phyloP scores from a whole-genome alignment of 306 rosid genomes.

The Cicer judaicum region DNA sequence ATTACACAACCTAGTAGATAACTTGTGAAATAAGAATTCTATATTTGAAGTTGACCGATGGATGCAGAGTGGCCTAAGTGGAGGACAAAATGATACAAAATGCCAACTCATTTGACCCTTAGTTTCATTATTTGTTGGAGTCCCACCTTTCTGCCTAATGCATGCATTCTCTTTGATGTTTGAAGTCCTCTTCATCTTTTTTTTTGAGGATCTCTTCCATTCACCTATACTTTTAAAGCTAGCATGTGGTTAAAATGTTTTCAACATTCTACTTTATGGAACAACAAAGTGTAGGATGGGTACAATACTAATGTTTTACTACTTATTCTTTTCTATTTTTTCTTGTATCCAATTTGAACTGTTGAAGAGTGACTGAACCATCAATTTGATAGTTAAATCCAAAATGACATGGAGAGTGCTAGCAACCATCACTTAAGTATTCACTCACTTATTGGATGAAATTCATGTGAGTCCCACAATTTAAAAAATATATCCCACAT shows the following conservation, averaged over 20 bases:
- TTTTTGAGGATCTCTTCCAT: neutral
- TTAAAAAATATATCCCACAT: too few species aligned
- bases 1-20: slow-evolving; percentile 26
- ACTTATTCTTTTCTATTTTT: neutral
- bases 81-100: slow-evolving; percentile 58
- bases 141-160: slow-evolving; percentile 39
- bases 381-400: slow-evolving; percentile 9
- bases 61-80: slow-evolving; percentile 46
- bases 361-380: slow-evolving; percentile 10
- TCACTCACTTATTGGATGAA: too few species aligned
- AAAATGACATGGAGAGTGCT: neutral
- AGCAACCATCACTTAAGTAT: too few species aligned
- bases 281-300: neutral
- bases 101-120: slow-evolving; percentile 50
- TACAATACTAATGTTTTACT: neutral
- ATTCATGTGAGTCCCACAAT: too few species aligned
- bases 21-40: slow-evolving; percentile 37
- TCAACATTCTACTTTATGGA: slow-evolving; percentile 33
- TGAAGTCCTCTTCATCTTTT: neutral
- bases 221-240: slow-evolving; percentile 24
- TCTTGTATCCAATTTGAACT: neutral
- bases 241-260: neutral
- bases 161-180: slow-evolving; percentile 37
- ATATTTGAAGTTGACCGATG: slow-evolving; percentile 48
- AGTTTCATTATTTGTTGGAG: slow-evolving; percentile 40